Base-by-base conservation (phyloP, 371 early-diverging fungal genomes). In the Mortierella polycephala region DNA sequence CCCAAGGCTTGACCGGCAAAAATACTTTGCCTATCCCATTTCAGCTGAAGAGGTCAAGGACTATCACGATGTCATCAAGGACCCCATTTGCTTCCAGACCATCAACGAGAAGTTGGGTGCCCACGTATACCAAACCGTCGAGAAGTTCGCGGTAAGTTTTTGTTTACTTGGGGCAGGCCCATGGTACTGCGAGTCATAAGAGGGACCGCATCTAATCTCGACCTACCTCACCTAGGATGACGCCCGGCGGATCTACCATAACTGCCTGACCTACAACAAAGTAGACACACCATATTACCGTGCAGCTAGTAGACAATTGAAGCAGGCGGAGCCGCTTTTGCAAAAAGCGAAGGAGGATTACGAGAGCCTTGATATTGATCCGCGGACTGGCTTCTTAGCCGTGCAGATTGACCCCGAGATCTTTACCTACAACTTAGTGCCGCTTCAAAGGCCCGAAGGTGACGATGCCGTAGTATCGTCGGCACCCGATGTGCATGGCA, bases 261-360 rank as follows among this genome's bases (percentile, higher is more conserved):
- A 96, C 81, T 89, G 93, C 51, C 84, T 90, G 85, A 72, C 85
- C 0, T 96, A 95, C 81, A 96, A 96, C 81, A 84, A 84, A 52
- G 79, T 86, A 0, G 89, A 91, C 16, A 95, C 95, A 0, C 68
- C 85, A 5, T 96, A 94, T 72, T 90, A 86, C 69, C 87, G 88
- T 49, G 71, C 90, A 1, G 96, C 96, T 0, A 81, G 82, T 39
- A 72, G 83, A 37, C 64, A 90, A 23, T 67, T 84, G 42, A 84
- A 82, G 52, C 62, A 74, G 12, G 69, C 84, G 1, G 65, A 76
- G 21, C 77, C 76, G 12, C 62, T 86, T 2, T 53, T 88, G 45
- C 60, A 47, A 18, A 70, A 84, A 51, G 87, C 88, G 8, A 69
- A 75, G 23, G 50, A 63, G 21, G 86, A 84, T 13, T 88, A 84